Evolutionary conservation across 1,139 yeast species (phyloP), one percentile per base, ranked within the genome.

Genomic region (Taphrina betulina): DNA sequence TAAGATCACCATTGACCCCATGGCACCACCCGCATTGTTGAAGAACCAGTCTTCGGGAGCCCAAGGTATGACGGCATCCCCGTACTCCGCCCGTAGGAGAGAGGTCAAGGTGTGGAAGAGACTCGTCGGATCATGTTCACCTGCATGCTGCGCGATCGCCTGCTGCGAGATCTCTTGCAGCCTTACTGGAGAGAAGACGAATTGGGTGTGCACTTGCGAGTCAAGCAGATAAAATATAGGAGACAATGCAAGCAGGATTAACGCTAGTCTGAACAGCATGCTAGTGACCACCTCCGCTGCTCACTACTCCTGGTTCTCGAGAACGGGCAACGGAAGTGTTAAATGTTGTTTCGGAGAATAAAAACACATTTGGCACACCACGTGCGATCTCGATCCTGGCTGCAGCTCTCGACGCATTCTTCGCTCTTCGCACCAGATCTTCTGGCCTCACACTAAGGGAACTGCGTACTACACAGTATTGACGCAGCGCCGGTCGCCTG

Each of bases 11-110:
- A 92, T 90, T 58, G 89, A 81, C 24, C 98, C 98, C 98, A 92
- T 92, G 57, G 98, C 97, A 63, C 96, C 95, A 57, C 98, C 98
- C 5, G 98, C 98, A 66, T 88, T 89, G 78, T 90, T 92, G 79
- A 83, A 90, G 54, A 92, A 83, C 97, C 97, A 92, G 64, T 89
- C 92, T 51, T 85, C 84, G 58, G 77, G 76, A 67, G 82, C 79
- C 64, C 84, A 75, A 60, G 80, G 81, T 68, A 85, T 86, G 70
- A 89, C 79, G 62, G 78, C 68, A 22, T 80, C 79, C 19, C 88
- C 87, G 68, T 90, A 92, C 57, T 75, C 79, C 1, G 71, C 75
- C 64, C 82, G 76, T 62, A 92, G 70, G 52, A 73, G 75, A 1
- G 77, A 77, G 28, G 87, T 79, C 61, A 92, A 75, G 35, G 78